Conservation (phyloP, 2,329 filamentous ascomycete genomes). For the Endothia cerciana region DNA sequence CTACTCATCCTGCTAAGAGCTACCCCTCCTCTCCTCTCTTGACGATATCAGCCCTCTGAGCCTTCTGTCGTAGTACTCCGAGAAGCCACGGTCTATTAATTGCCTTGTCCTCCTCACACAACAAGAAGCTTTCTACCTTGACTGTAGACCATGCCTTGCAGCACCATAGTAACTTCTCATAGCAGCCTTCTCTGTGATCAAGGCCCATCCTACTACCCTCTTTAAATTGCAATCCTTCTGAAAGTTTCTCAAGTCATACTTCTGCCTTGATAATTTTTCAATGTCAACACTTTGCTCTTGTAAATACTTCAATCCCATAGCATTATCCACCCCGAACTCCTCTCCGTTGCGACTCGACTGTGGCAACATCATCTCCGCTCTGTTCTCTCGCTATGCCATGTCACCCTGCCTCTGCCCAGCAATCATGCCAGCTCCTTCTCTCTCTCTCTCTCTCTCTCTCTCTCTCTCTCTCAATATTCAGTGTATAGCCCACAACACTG, state of each 20-base stretch:
- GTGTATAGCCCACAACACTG: no score
- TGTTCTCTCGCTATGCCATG: background rate
- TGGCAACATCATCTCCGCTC: background rate
- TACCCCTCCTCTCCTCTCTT: background rate
- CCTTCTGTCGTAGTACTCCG: background rate
- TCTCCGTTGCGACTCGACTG: background rate
- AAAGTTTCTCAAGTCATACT: no score
- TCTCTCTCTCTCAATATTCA: no score
- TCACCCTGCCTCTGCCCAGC: background rate
- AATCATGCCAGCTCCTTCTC: background rate
- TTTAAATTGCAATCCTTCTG: no score
- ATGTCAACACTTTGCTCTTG: no score
- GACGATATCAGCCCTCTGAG: background rate
- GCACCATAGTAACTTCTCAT: no score
- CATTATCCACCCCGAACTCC: background rate
- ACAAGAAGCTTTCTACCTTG: background rate
- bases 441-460: no score
- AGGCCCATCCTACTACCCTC: no score
- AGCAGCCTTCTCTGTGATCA: no score
- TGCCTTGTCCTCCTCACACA: background rate
- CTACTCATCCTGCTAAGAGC: background rate
- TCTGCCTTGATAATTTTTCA: no score
- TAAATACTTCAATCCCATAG: background rate
- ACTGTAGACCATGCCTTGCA: no score
- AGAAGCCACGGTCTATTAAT: no score